Base-by-base conservation (phyloP, 495 filamentous ascomycete species). In the Glarea lozoyensis region DNA sequence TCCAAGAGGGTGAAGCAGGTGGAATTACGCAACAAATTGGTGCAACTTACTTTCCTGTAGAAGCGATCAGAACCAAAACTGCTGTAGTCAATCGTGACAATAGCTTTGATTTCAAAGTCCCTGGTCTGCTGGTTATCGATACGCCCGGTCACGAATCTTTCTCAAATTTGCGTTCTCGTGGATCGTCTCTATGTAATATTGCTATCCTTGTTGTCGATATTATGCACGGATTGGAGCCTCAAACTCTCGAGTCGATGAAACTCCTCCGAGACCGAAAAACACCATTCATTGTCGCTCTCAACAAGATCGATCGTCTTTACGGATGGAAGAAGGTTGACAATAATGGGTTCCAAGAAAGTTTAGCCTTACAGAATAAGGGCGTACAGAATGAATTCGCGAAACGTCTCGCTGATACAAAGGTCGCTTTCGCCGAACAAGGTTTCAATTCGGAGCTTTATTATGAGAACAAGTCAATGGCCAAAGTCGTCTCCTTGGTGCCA, bases 21-120 rank as follows among this genome's bases (percentile, higher is more conserved):
- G 93, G 93, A 82, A 99, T 99, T 56, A 99, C 93, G 12, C 93
- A 99, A 67, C 93, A 99, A 65, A 99, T 99, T 60, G 93, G 93
- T 79, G 93, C 93, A 33, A 99, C 93, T 12, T 99, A 97, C 67
- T 99, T 99, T 78, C 93, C 93, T 15, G 87, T 90, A 42, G 92
- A 97, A 41, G 86, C 93, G 40, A 78, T 99, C 59, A 70, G 75
- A 60, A 76, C 84, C 56, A 99, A 99, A 76, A 96, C 89, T 6
- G 68, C 70, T 17, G 92, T 97, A 10, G 86, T 99, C 52, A 97
- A 99, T 69, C 69, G 76, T 55, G 89, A 96, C 50, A 81, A 81
- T 52, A 73, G 69, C 30, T 97, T 99, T 66, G 85, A 95, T 40
- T 94, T 95, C 79, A 97, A 96, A 70, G 86, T 97, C 16, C 93